phyloP scores from a whole-genome alignment of 2,329 filamentous ascomycete species.

The Blumeriella jaapii region DNA sequence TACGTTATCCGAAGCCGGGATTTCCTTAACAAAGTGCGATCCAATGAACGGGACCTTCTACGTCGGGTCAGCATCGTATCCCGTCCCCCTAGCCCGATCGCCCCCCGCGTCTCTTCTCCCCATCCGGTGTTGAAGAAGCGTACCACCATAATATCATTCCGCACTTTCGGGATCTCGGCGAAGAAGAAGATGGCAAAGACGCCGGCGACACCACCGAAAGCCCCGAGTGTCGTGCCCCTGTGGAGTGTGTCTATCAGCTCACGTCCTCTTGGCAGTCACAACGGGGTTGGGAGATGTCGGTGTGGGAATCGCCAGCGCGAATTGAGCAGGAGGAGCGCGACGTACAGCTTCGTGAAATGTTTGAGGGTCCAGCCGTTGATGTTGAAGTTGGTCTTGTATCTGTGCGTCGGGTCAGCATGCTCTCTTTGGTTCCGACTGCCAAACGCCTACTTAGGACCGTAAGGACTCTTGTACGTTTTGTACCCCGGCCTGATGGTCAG shows the following conservation, averaged over 20 bases:
- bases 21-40: conserved; percentile 39
- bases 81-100: neutral
- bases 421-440: neutral
- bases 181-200: conserved; percentile 47
- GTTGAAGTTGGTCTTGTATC: conserved; percentile 49
- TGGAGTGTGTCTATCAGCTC: conserved; percentile 5
- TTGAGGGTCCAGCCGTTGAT: conserved; percentile 40
- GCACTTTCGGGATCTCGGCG: conserved; percentile 50
- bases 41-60: conserved; percentile 44
- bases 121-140: too few relatives aligned
- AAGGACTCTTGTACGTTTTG: conserved; percentile 45
- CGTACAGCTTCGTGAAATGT: conserved; percentile 38
- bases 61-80: conserved; percentile 5
- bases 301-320: neutral
- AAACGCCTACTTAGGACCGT: conserved; percentile 54
- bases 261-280: too few relatives aligned
- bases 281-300: too few relatives aligned
- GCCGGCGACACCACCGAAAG: conserved; percentile 45
- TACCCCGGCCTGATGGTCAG: conserved; percentile 11
- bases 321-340: conserved; percentile 3
- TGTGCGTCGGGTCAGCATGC: conserved; percentile 27
- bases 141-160: conserved; percentile 48
- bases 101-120: too few relatives aligned
- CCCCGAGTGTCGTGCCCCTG: conserved; percentile 41
- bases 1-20: conserved; percentile 52